These are phyloP conservation scores for Prunus armeniaca DNA, from an alignment of 306 rosid species.

Conservation along the genomic window DNA sequence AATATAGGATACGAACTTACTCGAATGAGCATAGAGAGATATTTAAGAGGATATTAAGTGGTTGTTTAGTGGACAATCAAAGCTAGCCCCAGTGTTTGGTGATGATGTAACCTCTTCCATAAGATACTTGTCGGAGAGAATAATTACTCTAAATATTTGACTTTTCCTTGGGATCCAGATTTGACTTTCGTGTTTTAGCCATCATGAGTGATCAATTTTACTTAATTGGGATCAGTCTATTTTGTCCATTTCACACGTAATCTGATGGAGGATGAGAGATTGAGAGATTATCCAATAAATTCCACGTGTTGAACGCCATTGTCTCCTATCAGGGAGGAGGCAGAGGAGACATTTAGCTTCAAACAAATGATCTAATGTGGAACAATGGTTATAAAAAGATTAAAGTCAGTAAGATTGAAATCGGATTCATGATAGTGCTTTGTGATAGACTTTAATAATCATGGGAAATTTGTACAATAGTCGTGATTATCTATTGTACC, in stretches of 20 bases:
- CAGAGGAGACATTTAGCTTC: neutral
- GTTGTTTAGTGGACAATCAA: neutral
- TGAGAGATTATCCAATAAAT: neutral
- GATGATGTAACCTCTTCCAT: conserved; percentile 2
- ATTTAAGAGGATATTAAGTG: neutral
- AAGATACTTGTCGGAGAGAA: neutral
- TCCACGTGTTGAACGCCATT: neutral
- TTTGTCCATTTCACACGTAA: neutral
- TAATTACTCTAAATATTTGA: neutral
- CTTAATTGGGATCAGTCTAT: neutral
- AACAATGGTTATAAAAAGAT: neutral
- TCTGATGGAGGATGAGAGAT: neutral
- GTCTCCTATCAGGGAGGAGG: neutral
- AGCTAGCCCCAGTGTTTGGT: neutral
- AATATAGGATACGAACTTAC: neutral
- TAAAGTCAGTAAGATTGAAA: neutral
- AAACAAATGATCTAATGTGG: neutral
- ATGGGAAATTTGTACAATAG: too few species aligned
- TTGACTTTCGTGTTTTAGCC: too few species aligned
- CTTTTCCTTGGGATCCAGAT: neutral
- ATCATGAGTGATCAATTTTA: too few species aligned
- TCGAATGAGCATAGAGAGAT: neutral
- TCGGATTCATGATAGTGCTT: neutral
- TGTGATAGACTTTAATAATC: too few species aligned
- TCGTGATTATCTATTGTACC: too few species aligned